phyloP scores from a whole-genome alignment of 345 rosid species.

The Hypericum perforatum region DNA sequence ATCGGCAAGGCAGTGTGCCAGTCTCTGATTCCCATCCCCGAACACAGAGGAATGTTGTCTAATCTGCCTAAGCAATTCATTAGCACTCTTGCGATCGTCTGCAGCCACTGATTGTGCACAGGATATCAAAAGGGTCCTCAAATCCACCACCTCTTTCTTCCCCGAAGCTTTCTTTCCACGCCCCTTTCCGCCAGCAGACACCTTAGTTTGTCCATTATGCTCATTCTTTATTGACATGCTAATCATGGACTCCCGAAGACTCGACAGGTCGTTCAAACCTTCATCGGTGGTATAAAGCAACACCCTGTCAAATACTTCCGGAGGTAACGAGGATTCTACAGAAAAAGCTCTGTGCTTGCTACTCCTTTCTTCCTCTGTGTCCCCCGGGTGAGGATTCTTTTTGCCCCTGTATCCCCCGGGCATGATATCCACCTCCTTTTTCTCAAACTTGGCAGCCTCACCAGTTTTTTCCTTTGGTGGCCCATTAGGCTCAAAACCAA shows the following conservation, averaged over 20 bases:
- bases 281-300: constrained; percentile 39
- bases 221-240: constrained; percentile 32
- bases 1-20: constrained; percentile 5
- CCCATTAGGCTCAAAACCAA: constrained; percentile 22
- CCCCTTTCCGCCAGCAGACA: constrained; percentile 8
- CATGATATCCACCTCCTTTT: constrained; percentile 17
- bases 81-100: constrained; percentile 3
- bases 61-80: constrained; percentile 5
- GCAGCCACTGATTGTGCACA: constrained; percentile 11
- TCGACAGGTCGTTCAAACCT: constrained; percentile 22
- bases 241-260: constrained; percentile 50
- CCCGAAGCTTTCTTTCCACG: neutral
- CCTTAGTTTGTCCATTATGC: constrained; percentile 21
- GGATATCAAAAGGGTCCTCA: constrained; percentile 3
- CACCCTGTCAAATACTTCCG: constrained; percentile 61
- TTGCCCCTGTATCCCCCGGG: constrained; percentile 28
- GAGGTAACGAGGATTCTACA: constrained; percentile 42
- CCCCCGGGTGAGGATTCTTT: constrained; percentile 42
- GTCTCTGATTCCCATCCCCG: constrained; percentile 8
- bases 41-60: constrained; percentile 2
- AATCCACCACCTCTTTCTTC: constrained; percentile 7
- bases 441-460: constrained; percentile 30
- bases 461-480: constrained; percentile 10
- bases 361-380: constrained; percentile 60
- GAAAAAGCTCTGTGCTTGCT: constrained; percentile 60